Evolutionary conservation across 345 rosid genomes (phyloP).

Genomic region (Sisymbrium altissimum): DNA sequence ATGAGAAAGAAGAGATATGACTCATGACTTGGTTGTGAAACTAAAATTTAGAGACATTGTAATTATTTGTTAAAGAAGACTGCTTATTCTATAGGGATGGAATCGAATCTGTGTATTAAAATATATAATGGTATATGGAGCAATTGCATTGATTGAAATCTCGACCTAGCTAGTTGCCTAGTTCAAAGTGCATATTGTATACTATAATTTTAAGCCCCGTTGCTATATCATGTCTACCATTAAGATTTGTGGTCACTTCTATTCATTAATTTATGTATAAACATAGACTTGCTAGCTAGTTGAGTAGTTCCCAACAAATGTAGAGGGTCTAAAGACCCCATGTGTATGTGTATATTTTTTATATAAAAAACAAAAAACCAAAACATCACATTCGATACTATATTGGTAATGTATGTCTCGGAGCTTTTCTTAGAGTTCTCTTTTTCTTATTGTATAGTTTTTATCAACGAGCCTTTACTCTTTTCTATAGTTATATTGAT

Average conservation of each 20-base stretch:
- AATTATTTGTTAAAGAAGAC: neutral
- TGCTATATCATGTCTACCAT: conserved; percentile 14
- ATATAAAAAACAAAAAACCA: neutral
- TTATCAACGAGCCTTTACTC: neutral
- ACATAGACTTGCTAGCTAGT: conserved; percentile 16
- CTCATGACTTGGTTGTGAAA: neutral
- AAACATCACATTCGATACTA: neutral
- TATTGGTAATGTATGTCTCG: neutral
- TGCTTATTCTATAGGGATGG: neutral
- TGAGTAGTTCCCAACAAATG: conserved; percentile 14
- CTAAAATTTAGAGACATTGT: too few species aligned
- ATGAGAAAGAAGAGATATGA: neutral
- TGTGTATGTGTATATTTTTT: neutral
- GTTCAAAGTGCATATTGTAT: neutral
- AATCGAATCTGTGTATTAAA: neutral
- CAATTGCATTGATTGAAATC: neutral
- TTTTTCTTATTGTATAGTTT: too few species aligned
- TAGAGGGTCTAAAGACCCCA: neutral
- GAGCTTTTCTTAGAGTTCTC: neutral
- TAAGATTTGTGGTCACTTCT: neutral
- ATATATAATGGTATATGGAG: neutral
- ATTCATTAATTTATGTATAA: neutral
- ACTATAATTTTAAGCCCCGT: neutral
- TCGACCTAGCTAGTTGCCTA: too few species aligned
- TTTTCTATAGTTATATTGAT: neutral